Evolutionary conservation across 2,329 filamentous ascomycete genomes (phyloP), one percentile per base, ranked within the genome.

Genomic region (Harringtonia lauricola): DNA sequence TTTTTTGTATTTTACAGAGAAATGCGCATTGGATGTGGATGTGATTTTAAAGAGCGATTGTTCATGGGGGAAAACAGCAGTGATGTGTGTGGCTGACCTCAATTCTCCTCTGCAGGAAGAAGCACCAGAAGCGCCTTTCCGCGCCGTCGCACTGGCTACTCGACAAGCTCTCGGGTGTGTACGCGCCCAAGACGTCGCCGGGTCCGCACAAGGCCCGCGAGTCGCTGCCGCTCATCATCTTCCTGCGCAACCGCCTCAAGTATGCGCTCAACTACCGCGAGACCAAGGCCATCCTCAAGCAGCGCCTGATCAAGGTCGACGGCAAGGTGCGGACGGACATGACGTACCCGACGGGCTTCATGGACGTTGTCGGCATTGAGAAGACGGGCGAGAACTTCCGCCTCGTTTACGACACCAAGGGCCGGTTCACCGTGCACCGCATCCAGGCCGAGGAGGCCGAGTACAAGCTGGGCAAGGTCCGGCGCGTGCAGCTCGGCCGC

Each of bases 341-440:
- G 62, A 98, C 89, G 74, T 98, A 86, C 83, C 92, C 92, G 60
- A 76, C 92, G 57, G 92, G 92, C 63, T 95, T 94, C 82, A 96
- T 96, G 92, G 92, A 98, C 68, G 92, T 98, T 66, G 95, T 98
- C 77, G 76, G 78, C 64, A 94, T 98, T 67, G 92, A 98, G 74
- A 98, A 98, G 87, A 98, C 92, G 49, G 89, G 89, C 82, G 92
- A 98, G 83, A 86, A 95, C 85, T 98, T 98, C 87, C 90, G 92
- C 60, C 87, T 98, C 59, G 76, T 98, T 80, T 98, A 96, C 83
- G 92, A 98, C 71, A 98, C 90, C 83, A 98, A 98, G 85, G 92
- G 92, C 62, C 90, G 92, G 68, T 98, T 96, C 86, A 95, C 92
- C 68, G 89, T 98, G 67, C 92, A 98, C 86, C 86, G 92, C 66